These are phyloP conservation scores for Kappamyces sp. DNA, from an alignment of 192 early-diverging fungal species.

Conservation along the genomic window DNA sequence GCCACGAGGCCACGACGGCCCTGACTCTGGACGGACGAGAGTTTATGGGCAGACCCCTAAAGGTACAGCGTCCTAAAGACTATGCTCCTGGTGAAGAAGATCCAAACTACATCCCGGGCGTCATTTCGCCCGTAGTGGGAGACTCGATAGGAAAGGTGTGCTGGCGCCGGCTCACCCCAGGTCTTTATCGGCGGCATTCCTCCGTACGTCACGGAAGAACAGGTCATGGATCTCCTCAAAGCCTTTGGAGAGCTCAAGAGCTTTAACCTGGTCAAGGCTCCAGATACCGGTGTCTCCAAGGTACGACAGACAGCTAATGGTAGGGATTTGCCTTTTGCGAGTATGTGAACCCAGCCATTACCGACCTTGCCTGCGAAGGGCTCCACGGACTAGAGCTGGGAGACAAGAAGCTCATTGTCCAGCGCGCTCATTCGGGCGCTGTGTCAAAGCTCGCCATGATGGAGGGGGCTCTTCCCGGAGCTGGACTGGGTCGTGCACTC, in stretches of 20 bases:
- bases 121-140: neutral
- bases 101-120: conserved; percentile 14
- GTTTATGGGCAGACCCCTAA: conserved; percentile 75
- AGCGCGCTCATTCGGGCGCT: conserved; percentile 78
- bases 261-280: conserved; percentile 92
- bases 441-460: conserved; percentile 45
- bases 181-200: conserved; percentile 93
- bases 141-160: too few species aligned
- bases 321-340: conserved; percentile 97
- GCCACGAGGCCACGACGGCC: conserved; percentile 83
- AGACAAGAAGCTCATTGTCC: conserved; percentile 88
- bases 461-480: conserved; percentile 42
- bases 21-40: conserved; percentile 91
- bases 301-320: conserved; percentile 24
- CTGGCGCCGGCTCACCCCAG: conserved; percentile 60
- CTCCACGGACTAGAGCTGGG: conserved; percentile 94
- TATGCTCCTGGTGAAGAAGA: conserved; percentile 43
- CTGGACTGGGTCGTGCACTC: conserved; percentile 17
- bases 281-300: conserved; percentile 65
- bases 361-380: conserved; percentile 90
- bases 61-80: conserved; percentile 93
- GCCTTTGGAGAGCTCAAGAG: conserved; percentile 90
- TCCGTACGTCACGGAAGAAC: conserved; percentile 79
- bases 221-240: conserved; percentile 87
- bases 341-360: conserved; percentile 79